Evolutionary conservation across 306 rosid species (phyloP), one percentile per base, ranked within the genome.

Genomic region (Calophaca sinica): DNA sequence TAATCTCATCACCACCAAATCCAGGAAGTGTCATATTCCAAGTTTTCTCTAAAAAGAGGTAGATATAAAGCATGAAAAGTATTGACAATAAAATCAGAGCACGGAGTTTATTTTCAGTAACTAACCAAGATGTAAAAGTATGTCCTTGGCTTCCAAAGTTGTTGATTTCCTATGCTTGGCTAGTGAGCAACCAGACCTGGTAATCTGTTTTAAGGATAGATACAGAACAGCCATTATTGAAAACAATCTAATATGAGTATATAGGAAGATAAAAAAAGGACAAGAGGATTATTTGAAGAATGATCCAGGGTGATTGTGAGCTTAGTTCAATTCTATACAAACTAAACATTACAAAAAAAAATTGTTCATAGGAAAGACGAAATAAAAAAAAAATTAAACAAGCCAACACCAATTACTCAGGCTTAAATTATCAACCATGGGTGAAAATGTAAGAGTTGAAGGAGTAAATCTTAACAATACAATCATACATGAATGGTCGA

Each of bases 1-100:
- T 94, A 72, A 94, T 94, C 80, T 94, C 97, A 68, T 94, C 99
- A 32, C 97, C 88, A 42, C 89, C 90, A 79, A 94, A 94, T 67
- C 98, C 98, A 76, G 97, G 96, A 85, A 94, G 96, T 51, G 92
- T 73, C 69, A 94, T 85, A 79, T 86, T 92, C 99, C 98, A 94
- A 79, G 84, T 85, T 80, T 87, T 93, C 85, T 94, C 98, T 94
- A 87, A 5, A 76, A 39, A 68, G 46, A 82, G 54, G 73, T 14
- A 66, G 55, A 76, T 6, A 32, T 55, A 45, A 69, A 42, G 13
- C 82, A 66, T 68, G 55, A 45, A 46, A 46, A 55, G 74, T 26
- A 32, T 26, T 61, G 28, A 65, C 38, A 70, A 36, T 6, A 65
- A 63, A 49, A 50, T 35, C 55, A 8, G 50, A 73, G 57, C 26